Base-by-base conservation (phyloP, 257 asterid genomes). In the Solanum rostratum region DNA sequence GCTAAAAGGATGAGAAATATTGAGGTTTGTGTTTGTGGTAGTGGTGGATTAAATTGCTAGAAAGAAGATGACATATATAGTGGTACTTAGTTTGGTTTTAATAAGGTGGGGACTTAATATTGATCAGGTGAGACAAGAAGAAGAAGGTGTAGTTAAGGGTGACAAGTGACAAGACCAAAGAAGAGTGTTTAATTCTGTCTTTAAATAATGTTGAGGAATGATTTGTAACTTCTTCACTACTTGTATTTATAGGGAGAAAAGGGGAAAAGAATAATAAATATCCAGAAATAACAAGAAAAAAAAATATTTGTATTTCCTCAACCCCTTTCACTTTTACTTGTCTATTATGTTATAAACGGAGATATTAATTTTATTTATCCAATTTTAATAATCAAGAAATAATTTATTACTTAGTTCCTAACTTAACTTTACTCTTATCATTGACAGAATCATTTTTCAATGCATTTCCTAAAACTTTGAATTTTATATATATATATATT, bases 121-220 rank as follows among this genome's bases (percentile, higher is more conserved):
- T 10, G 19, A 18, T 62, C 19, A 39, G 30, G 43, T 33, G 37
- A 74, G 16, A 76, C 59, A 50, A 49, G 10, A 76, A 49, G 54
- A 71, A 71, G 80, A 41, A 41, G 29, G 5, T 41, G 5, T 20
- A 19, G 46, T 6, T 37, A 69, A 4, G 22, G 18, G 15, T 22
- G 81, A 73, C 37, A 15, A 30, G 24, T 46, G 81, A 76, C 63
- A 76, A 49, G 43, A 49, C n/a, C 14, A 53, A 74, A 33, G 82
- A 73, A 76, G 82, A 76, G 63, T 8, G 82, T 49, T 49, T 49
- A 50, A 29, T 76, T 27, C 63, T 76, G 46, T 49, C 22, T 76
- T 10, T 3, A 76, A 76, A 27, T 76, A 49, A 27, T 49, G 45
- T 49, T 52, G 81, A 33, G 46, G 62, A 76, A 15, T 49, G 63